Base-by-base conservation (phyloP, 179 eudicot genomes). In the Corrigiola litoralis region DNA sequence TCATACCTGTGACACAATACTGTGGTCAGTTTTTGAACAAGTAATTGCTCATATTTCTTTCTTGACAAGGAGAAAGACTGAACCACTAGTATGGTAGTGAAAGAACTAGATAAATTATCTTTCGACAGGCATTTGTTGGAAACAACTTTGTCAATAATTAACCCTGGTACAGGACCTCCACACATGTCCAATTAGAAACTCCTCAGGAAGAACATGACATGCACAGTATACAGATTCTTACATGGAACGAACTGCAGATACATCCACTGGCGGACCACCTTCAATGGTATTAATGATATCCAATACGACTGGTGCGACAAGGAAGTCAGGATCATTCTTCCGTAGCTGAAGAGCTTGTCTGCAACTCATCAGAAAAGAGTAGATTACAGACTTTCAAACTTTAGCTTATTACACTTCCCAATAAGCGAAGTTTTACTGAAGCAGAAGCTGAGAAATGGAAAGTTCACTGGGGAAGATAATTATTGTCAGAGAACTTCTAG, bases 311-410 rank as follows among this genome's bases (percentile, higher is more conserved):
- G 88, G 74, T 44, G 88, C 81, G 40, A 61, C 68, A 54, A 54
- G 55, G 72, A 75, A 75, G 44, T 75, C 75, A 49, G 87, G 61
- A 75, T 94, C 97, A 68, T 80, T 92, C 77, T 86, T 91, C 68
- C 88, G 77, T 60, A 88, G 74, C 75, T 94, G 99, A 76, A 90
- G 90, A 76, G 97, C 99, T 83, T 94, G 97, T 85, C 99, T 94
- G 82, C 61, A 79, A 72, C 49, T 63, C 52, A 61, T 16, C 42
- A 74, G 29, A 57, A 65, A 56, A 72, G 48, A 50, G 64, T 58
- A 28, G 41, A 36, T 58, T 21, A 33, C 44, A 38, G 56, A 50
- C 31, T 12, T 58, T 32, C 5, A 25, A 28, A 17, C 18, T 36
- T 27, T 52, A 33, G 40, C 9, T 37, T 21, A 50, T 54, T 61